Evolutionary conservation across 352 stramenopile genomes (phyloP), one percentile per base, ranked within the genome.

Genomic region (Globisporangium canariense): DNA sequence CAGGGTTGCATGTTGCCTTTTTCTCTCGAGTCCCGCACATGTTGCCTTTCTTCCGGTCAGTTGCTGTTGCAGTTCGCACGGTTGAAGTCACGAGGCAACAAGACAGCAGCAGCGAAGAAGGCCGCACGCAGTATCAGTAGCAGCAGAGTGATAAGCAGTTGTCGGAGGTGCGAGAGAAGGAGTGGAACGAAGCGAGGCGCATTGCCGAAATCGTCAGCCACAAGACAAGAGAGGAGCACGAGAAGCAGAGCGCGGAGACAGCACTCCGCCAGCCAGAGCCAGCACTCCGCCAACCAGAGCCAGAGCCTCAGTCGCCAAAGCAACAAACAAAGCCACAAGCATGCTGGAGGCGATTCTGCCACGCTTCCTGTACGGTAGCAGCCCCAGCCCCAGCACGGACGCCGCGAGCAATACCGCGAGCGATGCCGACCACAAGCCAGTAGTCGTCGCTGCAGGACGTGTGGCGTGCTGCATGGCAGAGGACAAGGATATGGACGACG

Each of bases 311-410:
- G 32, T 36, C 32, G 32, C 32, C 32, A 36, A 36, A 36, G 4
- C 32, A 36, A 5, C 32, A 36, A 36, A 36, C 32, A 36, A 36
- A 36, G 32, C 32, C 51, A n/a, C 51, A 58, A 25, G 30, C 30
- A 60, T 66, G 60, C 60, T 66, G 18, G 60, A 66, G 53, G 55
- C 51, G 5, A 40, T 66, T 22, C 50, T 66, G 3, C 60, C 53
- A 30, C 50, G 40, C 43, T 66, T 66, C 43, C 38, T 53, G 9
- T 60, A 54, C n/a, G 8, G 11, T 10, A 60, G 9, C 40, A 66
- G 38, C 25, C 25, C 2, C 32, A 36, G 32, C 32, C 32, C 32
- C 10, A 60, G 14, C 20, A 20, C 32, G 20, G 22, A 7, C 7
- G 7, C 18, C 4, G 25, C 6, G 3, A 52, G 2, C 38, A 65